phyloP scores from a whole-genome alignment of 306 rosid genomes.

The Trifolium repens region DNA sequence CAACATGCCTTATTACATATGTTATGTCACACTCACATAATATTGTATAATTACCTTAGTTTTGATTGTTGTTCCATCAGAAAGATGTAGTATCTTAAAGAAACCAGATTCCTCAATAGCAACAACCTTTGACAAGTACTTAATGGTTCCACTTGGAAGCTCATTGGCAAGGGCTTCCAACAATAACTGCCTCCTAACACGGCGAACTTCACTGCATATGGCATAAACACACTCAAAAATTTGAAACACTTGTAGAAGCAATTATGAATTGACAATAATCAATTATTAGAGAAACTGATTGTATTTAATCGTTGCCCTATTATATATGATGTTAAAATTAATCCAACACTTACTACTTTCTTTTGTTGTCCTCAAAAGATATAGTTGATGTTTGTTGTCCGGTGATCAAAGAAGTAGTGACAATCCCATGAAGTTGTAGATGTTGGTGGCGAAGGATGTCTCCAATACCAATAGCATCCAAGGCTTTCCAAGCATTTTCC shows the following conservation, averaged over 20 bases:
- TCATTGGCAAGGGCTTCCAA: conserved; percentile 68
- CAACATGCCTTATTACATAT: not conserved
- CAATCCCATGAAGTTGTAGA: conserved; percentile 42
- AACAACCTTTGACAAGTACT: conserved; percentile 72
- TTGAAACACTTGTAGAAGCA: too few relatives aligned
- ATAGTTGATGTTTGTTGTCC: conserved; percentile 52
- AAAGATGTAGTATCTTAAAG: conserved; percentile 68
- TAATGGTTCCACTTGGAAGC: conserved; percentile 69
- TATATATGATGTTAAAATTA: too few relatives aligned
- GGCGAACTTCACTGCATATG: conserved; percentile 50
- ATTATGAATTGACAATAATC: too few relatives aligned
- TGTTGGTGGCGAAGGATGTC: conserved; percentile 63
- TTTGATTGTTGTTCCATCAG: conserved; percentile 64
- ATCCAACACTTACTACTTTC: conserved; percentile 46
- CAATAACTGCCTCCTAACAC: conserved; percentile 58
- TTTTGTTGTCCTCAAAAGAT: conserved; percentile 38
- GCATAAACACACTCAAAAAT: not conserved
- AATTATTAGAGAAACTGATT: too few relatives aligned
- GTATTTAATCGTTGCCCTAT: too few relatives aligned
- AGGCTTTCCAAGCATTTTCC: conserved; percentile 83
- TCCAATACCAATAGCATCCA: conserved; percentile 70
- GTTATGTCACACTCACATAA: not conserved
- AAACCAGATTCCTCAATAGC: conserved; percentile 65
- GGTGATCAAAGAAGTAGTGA: conserved; percentile 48
- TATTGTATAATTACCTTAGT: conserved; percentile 54